Evolutionary conservation across 2,329 filamentous ascomycete species (phyloP).

Genomic region (Apiospora hydei): DNA sequence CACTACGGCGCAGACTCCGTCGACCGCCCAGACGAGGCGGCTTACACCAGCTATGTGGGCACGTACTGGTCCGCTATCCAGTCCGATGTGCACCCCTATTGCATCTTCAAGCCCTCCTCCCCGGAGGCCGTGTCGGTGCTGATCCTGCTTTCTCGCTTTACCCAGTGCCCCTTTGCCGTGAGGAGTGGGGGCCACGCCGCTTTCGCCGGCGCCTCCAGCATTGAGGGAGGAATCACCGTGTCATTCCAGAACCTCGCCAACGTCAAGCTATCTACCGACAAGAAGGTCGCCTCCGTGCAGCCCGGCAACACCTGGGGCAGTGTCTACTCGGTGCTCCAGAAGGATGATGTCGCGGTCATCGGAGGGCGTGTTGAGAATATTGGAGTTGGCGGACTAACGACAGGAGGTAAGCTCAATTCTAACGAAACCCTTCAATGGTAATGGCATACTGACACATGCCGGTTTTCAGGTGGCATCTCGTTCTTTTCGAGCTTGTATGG

Average conservation of each 20-base stretch:
- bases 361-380: slow-evolving; percentile 36
- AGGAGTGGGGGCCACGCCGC: slow-evolving; percentile 42
- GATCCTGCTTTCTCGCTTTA: neutral
- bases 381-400: slow-evolving; percentile 38
- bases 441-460: neutral
- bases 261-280: slow-evolving; percentile 38
- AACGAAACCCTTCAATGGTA: neutral
- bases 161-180: slow-evolving; percentile 47
- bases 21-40: neutral
- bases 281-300: slow-evolving; percentile 41
- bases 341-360: slow-evolving; percentile 29
- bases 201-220: slow-evolving; percentile 35
- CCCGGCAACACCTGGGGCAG: slow-evolving; percentile 35
- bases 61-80: slow-evolving; percentile 16
- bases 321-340: slow-evolving; percentile 32
- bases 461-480: slow-evolving; percentile 32
- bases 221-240: slow-evolving; percentile 30
- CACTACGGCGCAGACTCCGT: neutral
- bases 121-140: slow-evolving; percentile 5
- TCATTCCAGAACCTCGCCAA: slow-evolving; percentile 38
- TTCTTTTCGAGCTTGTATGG: slow-evolving; percentile 43
- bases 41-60: neutral
- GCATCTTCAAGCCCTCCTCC: slow-evolving; percentile 4
- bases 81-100: neutral
- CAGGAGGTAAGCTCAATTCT: slow-evolving; percentile 30